phyloP scores from a whole-genome alignment of 495 filamentous ascomycete genomes.

The Tuber melanosporum region DNA sequence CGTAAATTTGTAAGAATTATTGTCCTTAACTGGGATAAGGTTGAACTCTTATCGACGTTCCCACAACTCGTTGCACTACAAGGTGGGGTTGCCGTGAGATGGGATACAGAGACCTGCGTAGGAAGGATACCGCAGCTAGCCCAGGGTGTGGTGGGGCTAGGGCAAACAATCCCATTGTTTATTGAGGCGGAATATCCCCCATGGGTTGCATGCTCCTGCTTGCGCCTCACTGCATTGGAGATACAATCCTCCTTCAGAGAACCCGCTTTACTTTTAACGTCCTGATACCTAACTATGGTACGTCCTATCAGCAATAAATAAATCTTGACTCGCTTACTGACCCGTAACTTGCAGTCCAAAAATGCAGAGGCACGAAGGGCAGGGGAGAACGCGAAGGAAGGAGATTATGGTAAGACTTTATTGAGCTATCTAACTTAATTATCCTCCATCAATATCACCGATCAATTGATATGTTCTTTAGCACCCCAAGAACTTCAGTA shows the following conservation, averaged over 20 bases:
- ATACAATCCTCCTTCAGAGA: neutral
- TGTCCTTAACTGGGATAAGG: neutral
- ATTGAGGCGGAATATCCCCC: neutral
- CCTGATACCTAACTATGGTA: neutral
- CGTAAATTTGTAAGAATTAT: neutral
- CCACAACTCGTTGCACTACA: neutral
- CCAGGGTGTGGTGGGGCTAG: neutral
- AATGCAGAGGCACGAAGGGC: conserved; percentile 42
- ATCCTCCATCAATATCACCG: neutral
- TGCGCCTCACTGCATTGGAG: neutral
- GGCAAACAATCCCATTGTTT: neutral
- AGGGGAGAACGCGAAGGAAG: conserved; percentile 48
- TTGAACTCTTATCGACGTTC: neutral
- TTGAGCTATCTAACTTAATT: neutral
- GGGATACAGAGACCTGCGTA: neutral
- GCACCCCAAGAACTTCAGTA: conserved; percentile 1
- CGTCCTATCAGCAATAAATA: neutral
- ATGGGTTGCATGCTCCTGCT: neutral
- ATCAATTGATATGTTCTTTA: conserved; percentile 2
- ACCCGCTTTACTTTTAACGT: neutral
- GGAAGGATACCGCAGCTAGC: neutral
- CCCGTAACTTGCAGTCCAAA: conserved; percentile 20
- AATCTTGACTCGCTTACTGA: conserved; percentile 10
- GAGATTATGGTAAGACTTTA: conserved; percentile 51
- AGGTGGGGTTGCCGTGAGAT: neutral